Evolutionary conservation across 768 basidiomycete genomes (phyloP).

Genomic region (Pleurotus eryngii): DNA sequence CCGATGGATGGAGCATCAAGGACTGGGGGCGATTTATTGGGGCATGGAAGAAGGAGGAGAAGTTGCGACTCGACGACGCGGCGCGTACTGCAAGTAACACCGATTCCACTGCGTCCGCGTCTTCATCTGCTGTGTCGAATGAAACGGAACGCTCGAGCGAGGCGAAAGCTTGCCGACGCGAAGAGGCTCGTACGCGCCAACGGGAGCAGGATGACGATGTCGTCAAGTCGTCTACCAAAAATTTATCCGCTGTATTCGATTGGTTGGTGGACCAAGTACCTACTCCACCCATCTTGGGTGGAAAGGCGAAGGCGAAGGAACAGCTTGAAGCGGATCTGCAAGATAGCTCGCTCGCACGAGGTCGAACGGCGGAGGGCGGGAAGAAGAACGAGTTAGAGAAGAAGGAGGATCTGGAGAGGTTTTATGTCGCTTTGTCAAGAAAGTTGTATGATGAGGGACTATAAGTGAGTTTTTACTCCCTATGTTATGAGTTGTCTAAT

Average conservation of each 20-base stretch:
- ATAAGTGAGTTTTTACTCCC: conserved; percentile 28
- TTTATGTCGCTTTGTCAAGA: conserved; percentile 85
- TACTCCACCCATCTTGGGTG: conserved; percentile 20
- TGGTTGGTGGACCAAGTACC: conserved; percentile 78
- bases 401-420: conserved; percentile 79
- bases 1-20: conserved; percentile 44
- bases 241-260: conserved; percentile 71
- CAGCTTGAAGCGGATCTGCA: conserved; percentile 11
- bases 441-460: conserved; percentile 93
- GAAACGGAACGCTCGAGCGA: conserved; percentile 4
- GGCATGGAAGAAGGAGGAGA: conserved; percentile 59
- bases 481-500: too few relatives aligned
- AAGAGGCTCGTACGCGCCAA: conserved; percentile 20
- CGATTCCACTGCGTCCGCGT: too few relatives aligned
- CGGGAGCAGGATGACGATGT: conserved; percentile 46
- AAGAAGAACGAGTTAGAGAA: conserved; percentile 48
- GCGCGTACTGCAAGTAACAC: conserved; percentile 12
- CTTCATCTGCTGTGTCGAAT: too few relatives aligned
- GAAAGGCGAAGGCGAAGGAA: conserved; percentile 6
- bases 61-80: conserved; percentile 32
- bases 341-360: conserved; percentile 23
- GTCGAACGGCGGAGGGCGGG: conserved; percentile 22
- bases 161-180: not conserved
- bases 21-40: conserved; percentile 65
- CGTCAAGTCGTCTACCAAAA: conserved; percentile 66